Evolutionary conservation across 176 grass and related monocot species (phyloP).

Genomic region (Hordeum marinum): DNA sequence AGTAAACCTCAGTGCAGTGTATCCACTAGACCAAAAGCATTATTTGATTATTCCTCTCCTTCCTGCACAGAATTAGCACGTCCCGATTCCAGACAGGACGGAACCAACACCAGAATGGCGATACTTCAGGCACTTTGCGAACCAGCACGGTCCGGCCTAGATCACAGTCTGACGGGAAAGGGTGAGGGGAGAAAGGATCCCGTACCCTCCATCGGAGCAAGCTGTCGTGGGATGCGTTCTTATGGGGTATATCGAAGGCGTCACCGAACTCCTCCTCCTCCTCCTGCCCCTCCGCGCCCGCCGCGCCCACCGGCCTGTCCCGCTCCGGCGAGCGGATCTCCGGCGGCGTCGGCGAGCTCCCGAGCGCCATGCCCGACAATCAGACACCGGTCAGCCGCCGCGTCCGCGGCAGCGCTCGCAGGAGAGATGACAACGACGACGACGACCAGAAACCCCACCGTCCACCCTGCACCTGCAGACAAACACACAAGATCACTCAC

Average conservation of each 20-base stretch:
- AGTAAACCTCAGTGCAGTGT: neutral
- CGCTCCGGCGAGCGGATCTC: constrained; percentile 48
- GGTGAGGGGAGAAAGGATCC: neutral
- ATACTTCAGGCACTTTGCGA: neutral
- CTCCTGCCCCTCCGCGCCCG: neutral
- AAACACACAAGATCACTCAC: neutral
- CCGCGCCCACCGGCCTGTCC: neutral
- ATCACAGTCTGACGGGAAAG: neutral
- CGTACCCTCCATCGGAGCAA: constrained; percentile 73
- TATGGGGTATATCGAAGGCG: constrained; percentile 73
- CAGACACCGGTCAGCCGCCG: neutral
- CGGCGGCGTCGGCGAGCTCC: constrained; percentile 30
- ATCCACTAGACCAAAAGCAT: neutral
- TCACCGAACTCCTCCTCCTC: constrained; percentile 37
- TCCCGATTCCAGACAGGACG: neutral
- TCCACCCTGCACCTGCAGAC: neutral
- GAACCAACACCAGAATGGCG: neutral
- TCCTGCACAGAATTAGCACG: neutral
- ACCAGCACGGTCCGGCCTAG: neutral
- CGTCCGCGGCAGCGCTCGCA: neutral
- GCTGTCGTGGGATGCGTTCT: constrained; percentile 64
- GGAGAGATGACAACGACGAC: constrained; percentile 40
- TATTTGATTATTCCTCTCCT: neutral
- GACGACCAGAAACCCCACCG: neutral
- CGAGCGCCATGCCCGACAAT: constrained; percentile 23